These are phyloP conservation scores for Ramularia endophylla DNA, from an alignment of 2,329 filamentous ascomycete species.

Conservation along the genomic window DNA sequence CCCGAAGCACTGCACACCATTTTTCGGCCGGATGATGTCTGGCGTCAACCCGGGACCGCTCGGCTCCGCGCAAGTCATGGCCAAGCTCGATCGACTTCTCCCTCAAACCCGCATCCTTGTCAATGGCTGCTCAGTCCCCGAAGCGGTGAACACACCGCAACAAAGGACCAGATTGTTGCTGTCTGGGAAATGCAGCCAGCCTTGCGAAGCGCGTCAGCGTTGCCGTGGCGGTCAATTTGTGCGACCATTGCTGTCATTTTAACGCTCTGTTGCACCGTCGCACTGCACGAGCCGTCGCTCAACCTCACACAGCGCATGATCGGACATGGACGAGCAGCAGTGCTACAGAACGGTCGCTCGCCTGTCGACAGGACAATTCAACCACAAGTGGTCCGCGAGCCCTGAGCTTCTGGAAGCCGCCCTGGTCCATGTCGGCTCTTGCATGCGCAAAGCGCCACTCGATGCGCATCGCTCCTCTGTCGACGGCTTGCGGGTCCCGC, in stretches of 20 bases:
- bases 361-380: constrained; percentile 16
- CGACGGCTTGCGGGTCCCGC: constrained; percentile 2
- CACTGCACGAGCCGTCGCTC: constrained; percentile 19
- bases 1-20: constrained; percentile 7
- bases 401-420: constrained; percentile 5
- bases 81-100: neutral
- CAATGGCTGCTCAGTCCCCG: constrained; percentile 5
- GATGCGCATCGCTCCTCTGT: constrained; percentile 2
- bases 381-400: constrained; percentile 7
- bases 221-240: constrained; percentile 15
- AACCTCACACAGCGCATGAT: constrained; percentile 13
- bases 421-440: constrained; percentile 4
- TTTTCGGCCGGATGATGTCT: constrained; percentile 12
- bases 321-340: constrained; percentile 7
- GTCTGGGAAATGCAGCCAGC: constrained; percentile 16
- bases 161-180: constrained; percentile 11
- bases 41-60: constrained; percentile 11
- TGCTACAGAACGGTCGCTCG: constrained; percentile 22
- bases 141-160: constrained; percentile 23
- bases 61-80: constrained; percentile 7
- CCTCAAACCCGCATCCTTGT: neutral
- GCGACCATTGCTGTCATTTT: constrained; percentile 19
- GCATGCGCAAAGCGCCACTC: neutral
- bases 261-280: constrained; percentile 14
- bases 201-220: constrained; percentile 6